These are phyloP conservation scores for Geotrichum restrictum DNA, from an alignment of 1,139 yeast species.

Conservation along the genomic window DNA sequence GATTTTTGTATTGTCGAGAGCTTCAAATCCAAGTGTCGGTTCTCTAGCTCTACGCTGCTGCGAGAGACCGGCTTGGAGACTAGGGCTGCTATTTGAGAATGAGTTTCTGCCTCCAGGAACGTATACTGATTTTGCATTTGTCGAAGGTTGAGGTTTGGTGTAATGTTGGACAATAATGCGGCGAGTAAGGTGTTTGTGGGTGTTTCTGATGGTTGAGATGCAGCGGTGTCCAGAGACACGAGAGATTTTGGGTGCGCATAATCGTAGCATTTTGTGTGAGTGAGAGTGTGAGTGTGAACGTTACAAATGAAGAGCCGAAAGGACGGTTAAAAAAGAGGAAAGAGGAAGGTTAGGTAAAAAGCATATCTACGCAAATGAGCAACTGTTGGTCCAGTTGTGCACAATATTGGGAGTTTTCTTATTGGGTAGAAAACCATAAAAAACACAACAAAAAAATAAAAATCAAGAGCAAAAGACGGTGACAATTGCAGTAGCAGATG, in stretches of 20 bases:
- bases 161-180: constrained; percentile 12
- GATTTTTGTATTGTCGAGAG: constrained; percentile 27
- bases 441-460: background rate
- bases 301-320: background rate
- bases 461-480: background rate
- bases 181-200: constrained; percentile 14
- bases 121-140: background rate
- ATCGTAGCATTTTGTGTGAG: too few relatives aligned
- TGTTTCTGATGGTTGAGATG: constrained; percentile 13
- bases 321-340: too few relatives aligned
- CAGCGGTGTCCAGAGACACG: constrained; percentile 4
- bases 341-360: too few relatives aligned
- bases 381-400: too few relatives aligned
- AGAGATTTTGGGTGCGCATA: too few relatives aligned
- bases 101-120: constrained; percentile 5
- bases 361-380: too few relatives aligned
- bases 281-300: background rate
- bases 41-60: constrained; percentile 5
- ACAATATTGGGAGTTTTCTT: too few relatives aligned
- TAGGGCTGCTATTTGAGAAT: constrained; percentile 12
- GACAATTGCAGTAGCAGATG: background rate
- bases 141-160: background rate
- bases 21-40: constrained; percentile 26
- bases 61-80: background rate
- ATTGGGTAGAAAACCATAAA: background rate